A percentile compares a stretch with the other conserved stretches of the same genome.
These are phyloP conservation scores for Xerocomus minutiporus DNA, from an alignment of 1,284 basidiomycete species.

Conservation along the genomic window DNA sequence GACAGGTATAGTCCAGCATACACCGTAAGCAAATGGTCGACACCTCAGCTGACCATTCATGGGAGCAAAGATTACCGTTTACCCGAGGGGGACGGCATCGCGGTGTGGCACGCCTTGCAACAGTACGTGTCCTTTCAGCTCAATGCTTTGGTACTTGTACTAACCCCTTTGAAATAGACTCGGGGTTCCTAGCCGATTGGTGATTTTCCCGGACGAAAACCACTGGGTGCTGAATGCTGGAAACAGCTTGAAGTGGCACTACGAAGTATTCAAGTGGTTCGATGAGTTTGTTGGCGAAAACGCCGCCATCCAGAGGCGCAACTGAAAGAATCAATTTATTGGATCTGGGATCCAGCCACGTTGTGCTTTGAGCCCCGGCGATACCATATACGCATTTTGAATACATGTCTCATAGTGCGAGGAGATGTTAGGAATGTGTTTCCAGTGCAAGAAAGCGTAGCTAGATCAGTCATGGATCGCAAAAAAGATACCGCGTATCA, in stretches of 20 bases:
- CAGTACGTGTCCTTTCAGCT: constrained; percentile 48
- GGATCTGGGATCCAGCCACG: neutral
- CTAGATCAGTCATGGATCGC: constrained; percentile 11
- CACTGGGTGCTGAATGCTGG: constrained; percentile 83
- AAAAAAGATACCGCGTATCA: constrained; percentile 12
- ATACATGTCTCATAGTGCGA: constrained; percentile 11
- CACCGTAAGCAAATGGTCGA: constrained; percentile 79
- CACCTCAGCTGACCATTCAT: constrained; percentile 81
- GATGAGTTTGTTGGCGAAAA: constrained; percentile 60
- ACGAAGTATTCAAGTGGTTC: constrained; percentile 87
- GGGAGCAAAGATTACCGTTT: constrained; percentile 84
- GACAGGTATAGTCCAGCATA: constrained; percentile 68
- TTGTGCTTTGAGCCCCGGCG: neutral
- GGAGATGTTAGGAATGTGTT: constrained; percentile 3
- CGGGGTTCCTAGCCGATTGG: constrained; percentile 73
- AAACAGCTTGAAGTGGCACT: constrained; percentile 81
- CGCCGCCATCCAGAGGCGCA: constrained; percentile 6
- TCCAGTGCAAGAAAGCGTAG: constrained; percentile 7
- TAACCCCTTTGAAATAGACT: constrained; percentile 41
- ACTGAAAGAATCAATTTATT: constrained; percentile 9
- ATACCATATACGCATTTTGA: neutral
- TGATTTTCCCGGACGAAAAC: constrained; percentile 92
- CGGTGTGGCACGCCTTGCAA: constrained; percentile 74
- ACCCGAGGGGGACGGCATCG: constrained; percentile 79
- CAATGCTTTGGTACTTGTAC: neutral